Percentiles rank a stretch among this genome's conserved stretches.
Evolutionary conservation across 495 filamentous ascomycete genomes (phyloP).

Genomic region (Penicillium turbatum): DNA sequence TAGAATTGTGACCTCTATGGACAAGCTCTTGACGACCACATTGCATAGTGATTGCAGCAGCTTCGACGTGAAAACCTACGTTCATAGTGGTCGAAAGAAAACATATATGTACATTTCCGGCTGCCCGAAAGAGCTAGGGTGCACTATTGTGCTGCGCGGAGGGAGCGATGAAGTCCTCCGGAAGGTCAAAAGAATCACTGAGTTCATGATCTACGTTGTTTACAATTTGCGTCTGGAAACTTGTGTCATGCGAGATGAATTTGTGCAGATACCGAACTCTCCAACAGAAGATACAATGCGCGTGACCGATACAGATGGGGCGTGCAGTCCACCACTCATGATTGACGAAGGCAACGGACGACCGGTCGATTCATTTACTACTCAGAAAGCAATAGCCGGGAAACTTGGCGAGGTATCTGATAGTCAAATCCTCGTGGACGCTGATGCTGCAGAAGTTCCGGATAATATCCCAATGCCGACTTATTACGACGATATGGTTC

Average conservation of each 20-base stretch:
- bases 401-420: constrained; percentile 14
- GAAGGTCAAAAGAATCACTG: constrained; percentile 88
- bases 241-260: constrained; percentile 92
- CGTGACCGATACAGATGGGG: constrained; percentile 5
- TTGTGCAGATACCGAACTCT: constrained; percentile 75
- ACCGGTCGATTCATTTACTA: constrained; percentile 1
- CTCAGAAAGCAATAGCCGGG: constrained; percentile 16
- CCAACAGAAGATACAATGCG: constrained; percentile 33
- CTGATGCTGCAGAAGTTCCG: constrained; percentile 58
- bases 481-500: constrained; percentile 91
- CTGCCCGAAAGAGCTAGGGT: constrained; percentile 87
- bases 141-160: constrained; percentile 91
- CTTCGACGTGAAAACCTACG: constrained; percentile 93
- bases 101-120: constrained; percentile 95
- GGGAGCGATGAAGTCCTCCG: constrained; percentile 63
- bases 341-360: not conserved
- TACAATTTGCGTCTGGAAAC: constrained; percentile 98
- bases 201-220: constrained; percentile 98
- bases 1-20: constrained; percentile 88
- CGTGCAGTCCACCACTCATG: not conserved
- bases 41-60: constrained; percentile 73
- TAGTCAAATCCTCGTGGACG: constrained; percentile 14
- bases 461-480: constrained; percentile 87
- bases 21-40: constrained; percentile 83
- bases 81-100: constrained; percentile 76